A percentile compares a stretch with the other conserved stretches of the same genome.
Evolutionary conservation across 371 early-diverging fungal genomes (phyloP).

Genomic region (Chytridium lagenaria): DNA sequence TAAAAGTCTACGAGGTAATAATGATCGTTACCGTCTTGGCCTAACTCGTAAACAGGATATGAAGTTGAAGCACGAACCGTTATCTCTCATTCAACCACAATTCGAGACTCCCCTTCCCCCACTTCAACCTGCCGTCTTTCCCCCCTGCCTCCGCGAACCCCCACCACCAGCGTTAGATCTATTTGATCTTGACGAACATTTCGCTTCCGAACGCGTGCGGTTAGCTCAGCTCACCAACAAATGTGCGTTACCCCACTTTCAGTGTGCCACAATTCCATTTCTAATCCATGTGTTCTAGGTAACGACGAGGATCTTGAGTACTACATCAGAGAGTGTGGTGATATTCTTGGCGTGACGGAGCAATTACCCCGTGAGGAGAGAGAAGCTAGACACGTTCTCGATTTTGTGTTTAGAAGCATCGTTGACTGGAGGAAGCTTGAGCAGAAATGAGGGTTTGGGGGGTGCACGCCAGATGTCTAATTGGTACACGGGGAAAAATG

Average conservation of each 20-base stretch:
- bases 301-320: conserved; percentile 65
- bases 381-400: conserved; percentile 54
- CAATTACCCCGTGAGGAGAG: conserved; percentile 44
- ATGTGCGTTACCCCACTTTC: conserved; percentile 35
- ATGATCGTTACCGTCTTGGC: not conserved
- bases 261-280: not conserved
- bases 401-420: conserved; percentile 52
- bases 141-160: conserved; percentile 55
- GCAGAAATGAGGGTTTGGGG: conserved; percentile 22
- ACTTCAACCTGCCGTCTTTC: conserved; percentile 62
- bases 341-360: conserved; percentile 59
- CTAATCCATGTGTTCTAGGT: conserved; percentile 26
- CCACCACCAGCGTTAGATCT: conserved; percentile 66
- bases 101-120: conserved; percentile 66
- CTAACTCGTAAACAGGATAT: conserved; percentile 46
- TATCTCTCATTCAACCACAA: conserved; percentile 64
- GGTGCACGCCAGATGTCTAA: not conserved
- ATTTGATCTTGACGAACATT: conserved; percentile 65
- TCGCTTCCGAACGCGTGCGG: conserved; percentile 53
- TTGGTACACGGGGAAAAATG: not conserved
- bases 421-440: conserved; percentile 59
- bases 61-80: conserved; percentile 55
- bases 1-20: conserved; percentile 51
- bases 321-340: conserved; percentile 62
- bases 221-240: conserved; percentile 64